Conservation (phyloP, 148 eudicot genomes). For the Gaultheria prostrata region DNA sequence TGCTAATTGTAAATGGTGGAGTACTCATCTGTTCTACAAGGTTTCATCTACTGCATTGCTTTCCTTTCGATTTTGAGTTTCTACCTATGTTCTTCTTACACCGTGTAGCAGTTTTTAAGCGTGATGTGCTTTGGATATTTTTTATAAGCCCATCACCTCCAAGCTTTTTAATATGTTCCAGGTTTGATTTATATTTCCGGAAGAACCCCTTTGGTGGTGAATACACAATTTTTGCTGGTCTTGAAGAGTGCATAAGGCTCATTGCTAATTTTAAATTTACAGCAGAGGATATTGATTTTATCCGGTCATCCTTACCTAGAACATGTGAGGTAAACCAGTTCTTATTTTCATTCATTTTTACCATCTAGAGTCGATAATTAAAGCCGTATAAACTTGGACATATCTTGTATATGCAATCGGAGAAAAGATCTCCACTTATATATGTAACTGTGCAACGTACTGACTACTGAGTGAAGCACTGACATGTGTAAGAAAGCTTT, state of each 20-base stretch:
- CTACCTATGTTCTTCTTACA: neutral
- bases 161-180: constrained; percentile 35
- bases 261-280: constrained; percentile 79
- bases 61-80: neutral
- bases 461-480: neutral
- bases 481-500: neutral
- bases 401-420: neutral
- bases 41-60: neutral
- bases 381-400: neutral
- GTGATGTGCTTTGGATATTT: neutral
- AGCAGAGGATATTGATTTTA: constrained; percentile 63
- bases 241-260: constrained; percentile 92
- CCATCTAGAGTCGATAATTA: neutral
- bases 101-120: neutral
- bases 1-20: neutral
- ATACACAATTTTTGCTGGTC: constrained; percentile 94
- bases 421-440: neutral
- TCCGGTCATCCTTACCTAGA: constrained; percentile 56
- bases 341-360: neutral
- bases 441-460: neutral
- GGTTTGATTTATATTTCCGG: constrained; percentile 91
- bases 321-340: constrained; percentile 69
- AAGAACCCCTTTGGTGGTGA: constrained; percentile 91
- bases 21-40: neutral
- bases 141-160: neutral